Base-by-base conservation (phyloP, 2,329 filamentous ascomycete genomes). In the Colletotrichum camelliae region DNA sequence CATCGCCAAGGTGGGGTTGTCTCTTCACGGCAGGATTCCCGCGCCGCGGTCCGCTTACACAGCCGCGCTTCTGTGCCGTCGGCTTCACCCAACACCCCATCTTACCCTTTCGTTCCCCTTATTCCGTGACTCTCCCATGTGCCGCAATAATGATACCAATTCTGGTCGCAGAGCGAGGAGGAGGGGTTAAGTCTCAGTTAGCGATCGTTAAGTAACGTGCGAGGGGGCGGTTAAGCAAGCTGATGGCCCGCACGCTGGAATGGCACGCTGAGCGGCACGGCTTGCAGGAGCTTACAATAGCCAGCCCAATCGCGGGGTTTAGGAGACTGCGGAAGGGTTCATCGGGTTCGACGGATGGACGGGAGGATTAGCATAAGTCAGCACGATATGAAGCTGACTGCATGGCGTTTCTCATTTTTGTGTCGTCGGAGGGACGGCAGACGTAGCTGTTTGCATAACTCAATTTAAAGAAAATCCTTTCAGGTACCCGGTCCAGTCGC, bases 301-400 rank as follows among this genome's bases (percentile, higher is more conserved):
- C 21, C 24, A 27, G 9, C 55, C 55, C 55, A 58, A 58, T 27
- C 16, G 55, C 55, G 55, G 55, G 55, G 55, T 31, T 27, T 58
- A 58, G 27, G 7, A 31, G 55, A 58, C 27, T 16, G 4, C 24
- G 24, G 24, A 52, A 21, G 48, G 48, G 31, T 64, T 64, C 37
- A 33, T 52, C 35, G 57, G n/a, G 43, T 52, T 24, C n/a, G 43
- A 24, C 43, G 43, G 43, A 7, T 7, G 43, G 15, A 4, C 60
- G 24, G 62, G 64, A 55, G 15, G 57, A 57, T 70, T 18, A 31
- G 24, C 65, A 35, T 55, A 27, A 61, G 65, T 73, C 55, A 62
- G 65, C 67, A 33, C 67, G 58, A 64, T 57, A 65, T 57, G 39
- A 43, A 48, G 71, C 67, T 74, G 58, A 74, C 66, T 62, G 71